Evolutionary conservation across 495 filamentous ascomycete genomes (phyloP), one percentile per base, ranked within the genome.

Genomic region (Penicillium herquei): DNA sequence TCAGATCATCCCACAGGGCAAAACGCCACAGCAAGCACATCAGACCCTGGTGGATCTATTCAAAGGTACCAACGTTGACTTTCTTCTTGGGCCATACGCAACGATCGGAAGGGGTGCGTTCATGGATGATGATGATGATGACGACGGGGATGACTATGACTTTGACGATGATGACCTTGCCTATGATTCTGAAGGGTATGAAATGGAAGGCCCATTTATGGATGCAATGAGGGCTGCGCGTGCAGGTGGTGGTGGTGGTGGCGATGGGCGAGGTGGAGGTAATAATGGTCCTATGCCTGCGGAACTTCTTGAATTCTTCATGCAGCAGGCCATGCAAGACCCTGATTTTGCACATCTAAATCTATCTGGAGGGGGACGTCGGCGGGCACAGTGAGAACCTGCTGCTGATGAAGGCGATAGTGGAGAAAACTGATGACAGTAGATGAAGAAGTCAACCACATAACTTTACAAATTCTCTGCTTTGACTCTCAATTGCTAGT

Each of bases 21-120:
- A 68, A 52, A 66, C 60, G 0, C 62, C 60, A 5, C 40, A 52
- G 21, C 40, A 70, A 49, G 62, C 58, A 49, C 57, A 63, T 41
- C 33, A 42, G 1, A 50, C 48, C 46, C 52, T 70, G 1, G 14
- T 31, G n/a, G 49, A 59, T n/a, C n/a, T 62, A 42, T 70, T 70
- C 48, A 57, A 62, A n/a, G 63, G 49, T 8, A 68, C 65, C 2
- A 45, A 41, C 9, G 68, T 68, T 11, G 55, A 68, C 16, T 68
- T 66, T 40, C n/a, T 42, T 9, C 60, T 70, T 12, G 11, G 17
- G 1, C 58, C 64, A 1, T 60, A 62, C 33, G 21, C 21, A 26
- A 11, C 51, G 40, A 18, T 52, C 21, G 30, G 48, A 9, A 41
- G 40, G 10, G 50, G 53, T 11, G 61, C 49, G 13, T 39, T 47